Evolutionary conservation across 2,329 filamentous ascomycete species (phyloP), one percentile per base, ranked within the genome.

Genomic region (Fulvia fulva): DNA sequence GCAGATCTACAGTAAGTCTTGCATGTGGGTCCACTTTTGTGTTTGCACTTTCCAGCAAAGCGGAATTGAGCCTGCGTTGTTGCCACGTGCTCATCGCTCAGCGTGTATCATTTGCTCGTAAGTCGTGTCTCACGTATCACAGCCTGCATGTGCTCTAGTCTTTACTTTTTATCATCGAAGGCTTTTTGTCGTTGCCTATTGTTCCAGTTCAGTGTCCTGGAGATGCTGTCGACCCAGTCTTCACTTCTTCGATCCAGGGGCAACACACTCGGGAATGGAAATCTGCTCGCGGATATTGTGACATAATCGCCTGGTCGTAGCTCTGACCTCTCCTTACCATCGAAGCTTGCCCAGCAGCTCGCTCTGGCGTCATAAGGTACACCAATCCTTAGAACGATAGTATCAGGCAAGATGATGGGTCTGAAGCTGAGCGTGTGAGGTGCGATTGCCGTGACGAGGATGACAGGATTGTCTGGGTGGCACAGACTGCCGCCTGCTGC

Each of bases 271-370:
- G 90, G 89, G 73, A 93, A 94, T 0, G 90, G 90, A 69, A 88
- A 93, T 43, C 90, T 77, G 64, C 87, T 90, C 2, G 90, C 90
- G 65, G 87, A 90, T 61, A 94, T 88, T 1, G 89, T 93, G 5
- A 93, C 89, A 71, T 94, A 94, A 74, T 94, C 90, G 16, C 90
- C 90, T 0, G 89, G 87, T 51, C 77, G 73, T 37, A 94, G 79
- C 76, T 94, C 89, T 8, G 67, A 82, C 76, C 91, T 85, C 78
- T 97, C 91, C 61, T 91, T 84, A 1, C 94, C 94, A 74, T 99
- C 94, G 72, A 99, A 99, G 74, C 91, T 96, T n/a, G 92, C 94
- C 93, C 94, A 99, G 43, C 89, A 92, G 66, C 86, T 88, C 4
- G 91, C 91, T 51, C 94, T 82, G 8, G 92, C 90, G 73, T 95